Evolutionary conservation across 2,329 filamentous ascomycete genomes (phyloP).

Genomic region (Epichloe brachyelytri): DNA sequence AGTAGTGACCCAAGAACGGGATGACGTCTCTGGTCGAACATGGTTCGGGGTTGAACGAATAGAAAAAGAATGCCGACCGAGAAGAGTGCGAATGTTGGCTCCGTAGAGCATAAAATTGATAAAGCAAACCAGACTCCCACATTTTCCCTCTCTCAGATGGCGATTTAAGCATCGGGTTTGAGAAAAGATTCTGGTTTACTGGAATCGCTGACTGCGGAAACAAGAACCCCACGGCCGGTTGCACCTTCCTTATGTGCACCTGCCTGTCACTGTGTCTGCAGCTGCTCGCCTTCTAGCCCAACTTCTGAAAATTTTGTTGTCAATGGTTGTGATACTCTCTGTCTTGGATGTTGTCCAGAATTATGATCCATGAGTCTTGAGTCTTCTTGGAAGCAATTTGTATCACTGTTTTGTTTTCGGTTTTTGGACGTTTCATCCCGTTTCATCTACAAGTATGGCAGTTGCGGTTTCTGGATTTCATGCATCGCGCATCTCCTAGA

Average conservation of each 20-base stretch:
- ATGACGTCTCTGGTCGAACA: neutral
- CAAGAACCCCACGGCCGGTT: neutral
- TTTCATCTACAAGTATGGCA: conserved; percentile 21
- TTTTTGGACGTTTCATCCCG: conserved; percentile 19
- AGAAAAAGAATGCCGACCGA: neutral
- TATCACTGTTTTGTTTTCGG: conserved; percentile 19
- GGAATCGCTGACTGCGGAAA: neutral
- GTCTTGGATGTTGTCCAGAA: conserved; percentile 21
- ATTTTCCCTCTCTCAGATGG: neutral
- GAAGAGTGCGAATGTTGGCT: neutral
- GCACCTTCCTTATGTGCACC: conserved; percentile 1
- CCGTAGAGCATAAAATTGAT: neutral
- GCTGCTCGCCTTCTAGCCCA: conserved; percentile 7
- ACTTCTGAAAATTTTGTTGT: conserved; percentile 10
- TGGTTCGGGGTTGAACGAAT: neutral
- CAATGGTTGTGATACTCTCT: conserved; percentile 25
- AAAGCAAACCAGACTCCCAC: neutral
- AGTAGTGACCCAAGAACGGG: neutral
- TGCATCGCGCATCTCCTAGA: conserved; percentile 10
- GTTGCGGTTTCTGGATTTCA: conserved; percentile 12
- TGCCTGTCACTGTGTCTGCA: neutral
- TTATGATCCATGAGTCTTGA: neutral
- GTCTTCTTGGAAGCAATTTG: conserved; percentile 27
- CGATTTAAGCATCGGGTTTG: neutral
- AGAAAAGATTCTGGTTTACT: neutral